These are phyloP conservation scores for Taphrina flavorubra DNA, from an alignment of 1,139 yeast genomes.

Conservation along the genomic window DNA sequence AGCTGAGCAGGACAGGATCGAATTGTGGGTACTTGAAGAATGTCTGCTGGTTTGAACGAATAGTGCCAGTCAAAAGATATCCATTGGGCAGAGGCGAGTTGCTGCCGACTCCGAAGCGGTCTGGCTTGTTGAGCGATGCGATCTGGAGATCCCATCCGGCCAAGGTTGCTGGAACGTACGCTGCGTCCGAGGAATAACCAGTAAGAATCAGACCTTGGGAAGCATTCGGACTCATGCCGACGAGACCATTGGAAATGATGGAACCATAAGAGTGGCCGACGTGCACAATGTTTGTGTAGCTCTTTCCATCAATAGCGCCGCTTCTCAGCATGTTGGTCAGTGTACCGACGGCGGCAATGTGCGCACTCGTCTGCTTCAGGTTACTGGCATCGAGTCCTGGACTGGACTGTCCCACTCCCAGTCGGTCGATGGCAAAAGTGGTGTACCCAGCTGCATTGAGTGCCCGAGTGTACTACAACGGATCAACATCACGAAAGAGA, in stretches of 20 bases:
- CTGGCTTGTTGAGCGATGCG: conserved; percentile 25
- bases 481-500: not conserved
- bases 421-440: conserved; percentile 36
- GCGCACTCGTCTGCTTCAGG: conserved; percentile 28
- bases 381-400: conserved; percentile 8
- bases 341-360: conserved; percentile 23
- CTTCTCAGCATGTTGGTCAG: conserved; percentile 11
- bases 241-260: conserved; percentile 32
- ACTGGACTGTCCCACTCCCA: conserved; percentile 25
- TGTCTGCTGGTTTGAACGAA: conserved; percentile 21
- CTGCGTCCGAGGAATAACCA: conserved; percentile 31
- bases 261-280: conserved; percentile 41
- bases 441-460: conserved; percentile 28
- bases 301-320: conserved; percentile 12
- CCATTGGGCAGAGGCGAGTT: conserved; percentile 15
- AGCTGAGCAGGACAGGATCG: conserved; percentile 21
- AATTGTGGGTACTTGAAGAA: conserved; percentile 36
- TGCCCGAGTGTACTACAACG: conserved; percentile 12
- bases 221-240: conserved; percentile 32
- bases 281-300: conserved; percentile 20
- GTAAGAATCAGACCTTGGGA: conserved; percentile 25
- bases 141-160: conserved; percentile 30
- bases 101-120: conserved; percentile 26
- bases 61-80: conserved; percentile 8
- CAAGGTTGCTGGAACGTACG: conserved; percentile 25